Percentiles rank a stretch among this genome's conserved stretches.
Evolutionary conservation across 306 rosid species (phyloP).

Genomic region (Casuarina glauca): DNA sequence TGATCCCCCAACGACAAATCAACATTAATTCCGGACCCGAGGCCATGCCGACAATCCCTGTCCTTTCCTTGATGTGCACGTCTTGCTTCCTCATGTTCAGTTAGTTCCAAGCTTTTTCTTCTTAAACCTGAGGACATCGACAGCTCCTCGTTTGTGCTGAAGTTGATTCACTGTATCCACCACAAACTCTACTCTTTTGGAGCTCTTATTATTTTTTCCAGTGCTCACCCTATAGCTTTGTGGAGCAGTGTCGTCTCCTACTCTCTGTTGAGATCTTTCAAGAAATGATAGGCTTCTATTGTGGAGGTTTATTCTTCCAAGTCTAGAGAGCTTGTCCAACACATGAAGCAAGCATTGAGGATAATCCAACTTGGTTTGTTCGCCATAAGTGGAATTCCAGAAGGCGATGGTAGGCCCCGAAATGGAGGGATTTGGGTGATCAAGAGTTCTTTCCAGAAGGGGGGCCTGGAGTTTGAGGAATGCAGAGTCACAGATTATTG

Average conservation of each 20-base stretch:
- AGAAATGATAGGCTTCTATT: constrained; percentile 54
- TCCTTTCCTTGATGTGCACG: constrained; percentile 78
- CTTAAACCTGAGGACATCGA: constrained; percentile 32
- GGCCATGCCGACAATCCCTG: constrained; percentile 73
- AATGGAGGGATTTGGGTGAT: constrained; percentile 62
- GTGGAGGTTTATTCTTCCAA: constrained; percentile 61
- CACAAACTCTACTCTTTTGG: constrained; percentile 60
- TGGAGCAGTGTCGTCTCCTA: constrained; percentile 28
- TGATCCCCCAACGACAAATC: constrained; percentile 67
- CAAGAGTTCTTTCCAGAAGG: constrained; percentile 71
- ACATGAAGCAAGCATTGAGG: constrained; percentile 62
- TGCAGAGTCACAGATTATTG: constrained; percentile 57
- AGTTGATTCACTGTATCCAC: constrained; percentile 23
- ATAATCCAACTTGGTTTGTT: constrained; percentile 54
- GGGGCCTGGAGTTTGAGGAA: constrained; percentile 62
- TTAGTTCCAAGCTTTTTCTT: constrained; percentile 60
- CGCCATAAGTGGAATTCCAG: constrained; percentile 76
- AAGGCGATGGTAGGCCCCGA: constrained; percentile 64
- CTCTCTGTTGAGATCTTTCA: constrained; percentile 40
- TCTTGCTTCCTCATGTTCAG: constrained; percentile 79
- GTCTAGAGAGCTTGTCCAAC: constrained; percentile 68
- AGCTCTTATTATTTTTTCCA: constrained; percentile 49
- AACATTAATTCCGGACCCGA: constrained; percentile 63
- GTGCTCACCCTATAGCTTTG: constrained; percentile 41
- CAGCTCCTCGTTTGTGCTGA: constrained; percentile 26